phyloP scores from a whole-genome alignment of 805 yeast genomes.

The Candida sithepensis region DNA sequence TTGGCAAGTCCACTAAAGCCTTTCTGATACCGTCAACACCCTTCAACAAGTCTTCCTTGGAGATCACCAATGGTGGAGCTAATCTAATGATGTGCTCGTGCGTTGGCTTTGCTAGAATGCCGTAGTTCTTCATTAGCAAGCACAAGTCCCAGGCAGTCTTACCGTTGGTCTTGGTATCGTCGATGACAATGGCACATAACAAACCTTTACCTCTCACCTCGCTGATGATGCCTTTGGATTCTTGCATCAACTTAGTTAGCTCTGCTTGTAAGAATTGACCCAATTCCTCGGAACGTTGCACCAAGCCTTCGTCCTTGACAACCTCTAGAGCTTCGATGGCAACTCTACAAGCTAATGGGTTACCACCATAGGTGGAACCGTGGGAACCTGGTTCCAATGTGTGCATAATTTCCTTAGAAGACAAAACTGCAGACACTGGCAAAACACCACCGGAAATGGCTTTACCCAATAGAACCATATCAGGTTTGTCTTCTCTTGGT shows the following conservation, averaged over 20 bases:
- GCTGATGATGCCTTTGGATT: slow-evolving; percentile 49
- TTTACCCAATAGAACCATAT: slow-evolving; percentile 84
- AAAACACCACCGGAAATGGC: slow-evolving; percentile 94
- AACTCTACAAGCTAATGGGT: slow-evolving; percentile 89
- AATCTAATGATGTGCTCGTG: slow-evolving; percentile 93
- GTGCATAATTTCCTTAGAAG: slow-evolving; percentile 87
- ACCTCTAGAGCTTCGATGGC: slow-evolving; percentile 93
- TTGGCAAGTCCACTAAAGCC: slow-evolving; percentile 55
- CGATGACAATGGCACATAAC: slow-evolving; percentile 87
- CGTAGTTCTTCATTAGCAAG: slow-evolving; percentile 79
- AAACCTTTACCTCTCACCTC: slow-evolving; percentile 84
- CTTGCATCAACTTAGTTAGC: slow-evolving; percentile 48
- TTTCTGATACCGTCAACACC: slow-evolving; percentile 74
- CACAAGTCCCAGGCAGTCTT: slow-evolving; percentile 96
- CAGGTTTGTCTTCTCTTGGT: slow-evolving; percentile 76
- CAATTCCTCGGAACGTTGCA: slow-evolving; percentile 66
- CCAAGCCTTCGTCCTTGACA: slow-evolving; percentile 80
- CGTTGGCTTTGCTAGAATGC: slow-evolving; percentile 93
- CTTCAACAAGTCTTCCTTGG: slow-evolving; percentile 77
- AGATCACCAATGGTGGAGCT: slow-evolving; percentile 93
- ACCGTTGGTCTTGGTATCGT: slow-evolving; percentile 77
- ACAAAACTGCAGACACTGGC: slow-evolving; percentile 88
- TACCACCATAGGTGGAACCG: slow-evolving; percentile 98
- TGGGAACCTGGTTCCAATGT: slow-evolving; percentile 92
- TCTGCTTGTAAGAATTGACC: slow-evolving; percentile 68